Evolutionary conservation across 345 rosid genomes (phyloP).

Genomic region (Eutrema japonicum): DNA sequence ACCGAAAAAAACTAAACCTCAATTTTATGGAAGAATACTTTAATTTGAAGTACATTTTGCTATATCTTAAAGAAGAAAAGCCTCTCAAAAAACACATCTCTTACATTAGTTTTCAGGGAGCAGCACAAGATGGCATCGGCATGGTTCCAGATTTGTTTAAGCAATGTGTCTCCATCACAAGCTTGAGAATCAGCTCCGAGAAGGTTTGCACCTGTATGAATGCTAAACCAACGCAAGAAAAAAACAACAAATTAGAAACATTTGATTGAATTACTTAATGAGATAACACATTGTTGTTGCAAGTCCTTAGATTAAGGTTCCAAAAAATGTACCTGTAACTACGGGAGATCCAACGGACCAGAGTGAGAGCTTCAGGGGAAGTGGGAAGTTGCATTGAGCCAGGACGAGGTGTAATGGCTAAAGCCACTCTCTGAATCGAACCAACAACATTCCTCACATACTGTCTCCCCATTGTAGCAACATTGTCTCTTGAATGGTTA

Average conservation of each 20-base stretch:
- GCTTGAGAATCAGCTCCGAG: constrained; percentile 54
- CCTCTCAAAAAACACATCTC: not conserved
- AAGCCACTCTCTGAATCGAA: constrained; percentile 95
- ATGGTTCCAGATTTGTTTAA: constrained; percentile 92
- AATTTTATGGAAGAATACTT: too few relatives aligned
- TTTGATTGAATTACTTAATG: not conserved
- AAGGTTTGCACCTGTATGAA: constrained; percentile 70
- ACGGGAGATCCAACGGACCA: constrained; percentile 75
- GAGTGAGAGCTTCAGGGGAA: constrained; percentile 90
- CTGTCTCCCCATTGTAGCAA: constrained; percentile 94
- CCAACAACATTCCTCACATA: constrained; percentile 85
- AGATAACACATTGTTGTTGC: not conserved
- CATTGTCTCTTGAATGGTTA: constrained; percentile 79
- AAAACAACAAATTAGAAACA: not conserved
- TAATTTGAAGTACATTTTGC: not conserved
- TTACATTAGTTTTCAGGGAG: constrained; percentile 82
- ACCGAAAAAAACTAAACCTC: too few relatives aligned
- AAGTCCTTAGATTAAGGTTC: not conserved
- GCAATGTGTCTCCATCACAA: constrained; percentile 58
- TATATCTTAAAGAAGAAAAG: not conserved
- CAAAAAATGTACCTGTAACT: constrained; percentile 72
- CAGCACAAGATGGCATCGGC: constrained; percentile 88
- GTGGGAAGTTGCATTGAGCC: constrained; percentile 62
- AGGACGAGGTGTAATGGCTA: constrained; percentile 82
- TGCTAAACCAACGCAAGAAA: constrained; percentile 44